Evolutionary conservation across 208 protist species (phyloP).

Genomic region (Porcisia deanei): DNA sequence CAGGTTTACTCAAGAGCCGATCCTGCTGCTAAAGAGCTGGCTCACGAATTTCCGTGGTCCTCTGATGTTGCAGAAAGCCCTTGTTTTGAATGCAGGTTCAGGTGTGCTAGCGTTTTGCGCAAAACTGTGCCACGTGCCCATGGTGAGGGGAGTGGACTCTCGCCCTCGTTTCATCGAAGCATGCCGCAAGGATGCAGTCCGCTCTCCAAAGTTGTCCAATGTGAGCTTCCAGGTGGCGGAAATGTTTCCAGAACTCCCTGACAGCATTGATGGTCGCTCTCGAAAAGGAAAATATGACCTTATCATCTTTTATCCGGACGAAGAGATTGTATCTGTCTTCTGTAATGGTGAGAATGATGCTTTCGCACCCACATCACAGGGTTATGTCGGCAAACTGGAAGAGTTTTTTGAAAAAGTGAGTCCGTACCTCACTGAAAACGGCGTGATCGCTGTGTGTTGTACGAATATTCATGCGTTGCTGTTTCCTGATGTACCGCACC

Average conservation of each 20-base stretch:
- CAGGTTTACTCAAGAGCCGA: conserved; percentile 64
- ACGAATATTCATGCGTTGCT: conserved; percentile 82
- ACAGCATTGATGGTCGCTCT: neutral
- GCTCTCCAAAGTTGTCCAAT: conserved; percentile 34
- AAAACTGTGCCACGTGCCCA: conserved; percentile 57
- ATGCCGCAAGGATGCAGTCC: conserved; percentile 50
- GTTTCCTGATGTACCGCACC: conserved; percentile 62
- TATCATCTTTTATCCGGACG: conserved; percentile 79
- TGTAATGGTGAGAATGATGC: conserved; percentile 29
- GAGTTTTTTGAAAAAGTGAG: conserved; percentile 82
- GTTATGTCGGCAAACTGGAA: conserved; percentile 69
- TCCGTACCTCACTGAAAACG: conserved; percentile 63
- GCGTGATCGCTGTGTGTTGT: conserved; percentile 78
- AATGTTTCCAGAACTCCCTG: conserved; percentile 43
- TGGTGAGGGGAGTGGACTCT: conserved; percentile 81
- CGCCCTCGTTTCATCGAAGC: conserved; percentile 60
- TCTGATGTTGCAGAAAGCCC: conserved; percentile 67
- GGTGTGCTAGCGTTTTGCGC: conserved; percentile 61
- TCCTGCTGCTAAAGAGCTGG: conserved; percentile 77
- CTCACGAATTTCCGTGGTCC: conserved; percentile 64
- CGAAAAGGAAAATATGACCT: conserved; percentile 61
- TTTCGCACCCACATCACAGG: conserved; percentile 60
- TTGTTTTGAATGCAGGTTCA: conserved; percentile 62
- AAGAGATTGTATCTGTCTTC: conserved; percentile 52
- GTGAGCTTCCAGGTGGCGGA: conserved; percentile 83